Percentiles rank a stretch among this genome's conserved stretches.
Conservation (phyloP, 495 filamentous ascomycete species). For the Astrocystis sublimbata region DNA sequence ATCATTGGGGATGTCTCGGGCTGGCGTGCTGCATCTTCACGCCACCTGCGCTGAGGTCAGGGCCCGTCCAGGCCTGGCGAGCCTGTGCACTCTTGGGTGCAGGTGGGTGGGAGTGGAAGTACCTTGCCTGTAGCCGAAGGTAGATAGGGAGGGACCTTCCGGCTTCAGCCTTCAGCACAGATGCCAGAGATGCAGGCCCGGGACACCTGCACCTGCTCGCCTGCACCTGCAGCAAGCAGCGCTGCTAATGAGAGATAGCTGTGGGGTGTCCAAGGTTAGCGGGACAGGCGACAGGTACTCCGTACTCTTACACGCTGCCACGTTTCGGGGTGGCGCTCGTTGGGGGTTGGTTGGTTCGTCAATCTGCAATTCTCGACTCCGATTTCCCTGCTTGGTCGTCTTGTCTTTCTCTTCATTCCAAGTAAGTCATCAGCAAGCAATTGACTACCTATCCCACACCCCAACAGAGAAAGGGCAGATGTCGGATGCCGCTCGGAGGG, state of each 20-base stretch:
- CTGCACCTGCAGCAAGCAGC: neutral
- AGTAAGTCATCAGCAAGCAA: neutral
- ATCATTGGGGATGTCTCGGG: too few species aligned
- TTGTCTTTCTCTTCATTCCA: neutral
- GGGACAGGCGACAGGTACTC: neutral
- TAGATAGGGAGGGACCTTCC: too few species aligned
- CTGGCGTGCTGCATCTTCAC: too few species aligned
- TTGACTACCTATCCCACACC: too few species aligned
- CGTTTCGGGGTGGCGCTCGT: neutral
- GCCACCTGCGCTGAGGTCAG: too few species aligned
- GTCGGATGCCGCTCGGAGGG: neutral
- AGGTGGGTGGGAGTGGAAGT: too few species aligned
- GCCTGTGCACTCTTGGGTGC: too few species aligned
- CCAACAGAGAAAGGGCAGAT: neutral
- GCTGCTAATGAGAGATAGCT: neutral
- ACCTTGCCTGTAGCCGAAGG: too few species aligned
- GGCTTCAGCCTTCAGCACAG: too few species aligned
- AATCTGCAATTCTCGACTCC: neutral
- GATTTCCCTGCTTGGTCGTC: neutral
- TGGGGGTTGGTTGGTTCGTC: neutral
- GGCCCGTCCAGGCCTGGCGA: too few species aligned
- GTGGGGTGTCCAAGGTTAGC: slow-evolving; percentile 4
- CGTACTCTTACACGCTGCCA: slow-evolving; percentile 4
- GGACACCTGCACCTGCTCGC: too few species aligned
- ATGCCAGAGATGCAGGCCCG: neutral